phyloP scores from a whole-genome alignment of 306 rosid genomes.

The Astragalus glycyphyllos region DNA sequence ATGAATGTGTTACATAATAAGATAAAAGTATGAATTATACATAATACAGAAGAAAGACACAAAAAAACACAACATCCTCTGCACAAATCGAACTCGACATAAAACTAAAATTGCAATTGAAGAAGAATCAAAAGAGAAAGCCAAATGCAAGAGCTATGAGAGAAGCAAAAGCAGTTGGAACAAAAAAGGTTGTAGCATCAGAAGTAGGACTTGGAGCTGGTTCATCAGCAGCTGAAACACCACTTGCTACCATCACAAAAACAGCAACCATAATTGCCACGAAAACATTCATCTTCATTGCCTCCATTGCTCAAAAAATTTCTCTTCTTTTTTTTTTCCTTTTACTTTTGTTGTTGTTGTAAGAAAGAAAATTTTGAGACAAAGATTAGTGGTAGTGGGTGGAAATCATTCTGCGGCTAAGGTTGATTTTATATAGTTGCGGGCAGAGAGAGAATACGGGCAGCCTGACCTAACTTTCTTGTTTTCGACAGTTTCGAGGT shows the following conservation, averaged over 20 bases:
- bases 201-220: constrained; percentile 66
- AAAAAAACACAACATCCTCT: constrained; percentile 28
- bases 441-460: constrained; percentile 40
- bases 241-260: constrained; percentile 41
- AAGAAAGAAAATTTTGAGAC: constrained; percentile 23
- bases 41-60: not conserved
- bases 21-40: not conserved
- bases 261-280: constrained; percentile 41
- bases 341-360: not conserved
- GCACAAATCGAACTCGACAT: constrained; percentile 36
- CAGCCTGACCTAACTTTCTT: constrained; percentile 35
- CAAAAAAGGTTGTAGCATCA: constrained; percentile 47
- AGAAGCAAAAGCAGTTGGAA: constrained; percentile 53
- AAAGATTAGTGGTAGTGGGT: constrained; percentile 26
- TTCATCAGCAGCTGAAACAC: constrained; percentile 55
- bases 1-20: constrained; percentile 35
- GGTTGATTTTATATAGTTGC: constrained; percentile 43
- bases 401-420: constrained; percentile 9
- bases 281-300: constrained; percentile 47
- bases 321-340: not conserved
- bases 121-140: constrained; percentile 35
- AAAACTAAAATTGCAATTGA: not conserved
- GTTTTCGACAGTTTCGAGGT: constrained; percentile 11
- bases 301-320: constrained; percentile 48
- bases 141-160: constrained; percentile 53